Evolutionary conservation across 306 rosid species (phyloP), one percentile per base, ranked within the genome.

Genomic region (Clitoria ternatea): DNA sequence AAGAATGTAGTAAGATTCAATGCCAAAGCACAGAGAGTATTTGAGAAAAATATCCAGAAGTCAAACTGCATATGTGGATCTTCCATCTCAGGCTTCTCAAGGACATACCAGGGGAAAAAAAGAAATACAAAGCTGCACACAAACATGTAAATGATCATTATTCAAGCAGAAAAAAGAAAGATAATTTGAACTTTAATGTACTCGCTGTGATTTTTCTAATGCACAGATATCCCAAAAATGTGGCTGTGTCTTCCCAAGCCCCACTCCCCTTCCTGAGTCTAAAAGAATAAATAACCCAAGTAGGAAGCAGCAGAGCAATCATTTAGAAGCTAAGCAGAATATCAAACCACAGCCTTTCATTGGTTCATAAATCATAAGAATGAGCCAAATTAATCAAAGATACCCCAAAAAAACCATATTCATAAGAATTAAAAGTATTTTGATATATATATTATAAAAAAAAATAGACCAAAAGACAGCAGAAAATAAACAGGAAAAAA

Each of bases 31-130:
- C 96, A 87, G 30, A 95, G 81, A 53, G 99, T 91, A 82, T 95
- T 95, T 39, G 96, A 83, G 73, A 95, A 95, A 68, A 95, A 95
- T 82, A 89, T 91, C 96, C 99, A 95, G 76, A 91, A 95, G 83
- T 95, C 86, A 82, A 89, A 95, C 87, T 89, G 90, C 85, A 87
- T 80, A 80, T 95, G 96, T 30, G 97, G 79, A 80, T 85, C 85
- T 75, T 91, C 96, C 91, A 95, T 91, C 30, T 55, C 83, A 64
- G 97, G 89, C 84, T 91, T 87, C 93, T 95, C 99, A 83, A 95
- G 87, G 65, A 95, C 76, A 73, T 75, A 91, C 99, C 99, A 95
- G 55, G 99, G 97, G 61, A 89, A 74, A 72, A 83, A 89, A 74
- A 95, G 92, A 83, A 95, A 95, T 53, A 74, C 77, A 77, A 95